A percentile compares a stretch with the other conserved stretches of the same genome.
Conservation (phyloP, 352 stramenopile genomes). For the Hyaloperonospora brassicae region DNA sequence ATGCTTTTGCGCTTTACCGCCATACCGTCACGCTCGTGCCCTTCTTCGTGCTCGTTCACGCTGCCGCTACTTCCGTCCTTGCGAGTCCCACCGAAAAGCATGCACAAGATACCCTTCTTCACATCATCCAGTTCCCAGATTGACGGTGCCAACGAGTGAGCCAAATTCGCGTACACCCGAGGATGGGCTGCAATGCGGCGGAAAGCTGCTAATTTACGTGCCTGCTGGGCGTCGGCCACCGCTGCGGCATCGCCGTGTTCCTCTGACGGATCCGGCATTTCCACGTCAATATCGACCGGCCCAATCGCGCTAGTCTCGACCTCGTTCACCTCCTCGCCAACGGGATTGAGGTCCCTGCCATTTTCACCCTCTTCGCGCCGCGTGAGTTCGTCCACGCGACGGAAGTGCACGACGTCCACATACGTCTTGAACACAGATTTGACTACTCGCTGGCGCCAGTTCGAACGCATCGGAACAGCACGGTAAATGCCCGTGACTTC, state of each 20-base stretch:
- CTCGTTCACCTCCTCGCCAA: conserved; percentile 6
- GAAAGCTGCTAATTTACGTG: conserved; percentile 58
- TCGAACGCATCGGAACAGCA: conserved; percentile 90
- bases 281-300: conserved; percentile 28
- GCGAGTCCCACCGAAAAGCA: conserved; percentile 96
- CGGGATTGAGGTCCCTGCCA: conserved; percentile 12
- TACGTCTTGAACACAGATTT: conserved; percentile 98
- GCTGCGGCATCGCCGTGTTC: conserved; percentile 31
- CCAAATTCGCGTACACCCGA: conserved; percentile 76
- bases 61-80: conserved; percentile 56
- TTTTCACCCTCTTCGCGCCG: conserved; percentile 37
- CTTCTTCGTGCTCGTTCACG: conserved; percentile 34
- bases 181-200: conserved; percentile 66
- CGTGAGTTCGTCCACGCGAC: conserved; percentile 77
- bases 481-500: conserved; percentile 96
- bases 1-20: conserved; percentile 53
- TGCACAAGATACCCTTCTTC: conserved; percentile 97
- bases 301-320: conserved; percentile 21
- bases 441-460: conserved; percentile 90
- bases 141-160: conserved; percentile 71
- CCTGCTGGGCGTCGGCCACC: conserved; percentile 46
- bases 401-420: conserved; percentile 98
- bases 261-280: conserved; percentile 29
- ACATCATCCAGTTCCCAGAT: conserved; percentile 97
- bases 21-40: conserved; percentile 30